phyloP scores from a whole-genome alignment of 2,329 filamentous ascomycete genomes.

The Hymenoscyphus albidus region DNA sequence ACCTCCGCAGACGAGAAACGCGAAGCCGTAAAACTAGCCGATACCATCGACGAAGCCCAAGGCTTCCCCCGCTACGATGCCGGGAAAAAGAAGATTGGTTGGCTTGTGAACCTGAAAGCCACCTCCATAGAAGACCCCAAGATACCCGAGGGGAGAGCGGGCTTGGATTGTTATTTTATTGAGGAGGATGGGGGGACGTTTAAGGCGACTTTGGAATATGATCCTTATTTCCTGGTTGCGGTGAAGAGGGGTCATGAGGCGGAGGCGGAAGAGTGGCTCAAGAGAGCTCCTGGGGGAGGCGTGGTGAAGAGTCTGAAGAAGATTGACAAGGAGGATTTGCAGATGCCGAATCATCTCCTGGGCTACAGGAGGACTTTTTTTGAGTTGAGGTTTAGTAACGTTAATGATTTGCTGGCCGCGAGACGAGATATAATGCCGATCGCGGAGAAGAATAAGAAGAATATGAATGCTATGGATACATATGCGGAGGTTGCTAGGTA shows the following conservation, averaged over 20 bases:
- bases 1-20: conserved; percentile 91
- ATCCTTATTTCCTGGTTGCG: conserved; percentile 92
- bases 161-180: conserved; percentile 96
- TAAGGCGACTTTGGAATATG: conserved; percentile 94
- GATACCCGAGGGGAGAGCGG: conserved; percentile 77
- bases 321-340: conserved; percentile 87
- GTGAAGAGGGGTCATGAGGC: conserved; percentile 82
- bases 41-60: conserved; percentile 91
- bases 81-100: conserved; percentile 76
- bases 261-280: conserved; percentile 94
- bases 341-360: conserved; percentile 91
- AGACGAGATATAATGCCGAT: conserved; percentile 81
- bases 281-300: conserved; percentile 73
- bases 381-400: conserved; percentile 82
- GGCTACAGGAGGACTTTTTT: conserved; percentile 88
- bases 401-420: conserved; percentile 79
- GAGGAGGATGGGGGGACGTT: conserved; percentile 80
- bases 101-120: conserved; percentile 93
- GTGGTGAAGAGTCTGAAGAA: conserved; percentile 73
- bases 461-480: conserved; percentile 94
- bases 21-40: conserved; percentile 77
- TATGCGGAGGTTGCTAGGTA: conserved; percentile 94
- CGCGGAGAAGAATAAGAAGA: conserved; percentile 95
- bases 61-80: conserved; percentile 91
- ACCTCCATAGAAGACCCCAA: conserved; percentile 83